Base-by-base conservation (phyloP, 2,329 filamentous ascomycete species). In the Cladophialophora carrionii region DNA sequence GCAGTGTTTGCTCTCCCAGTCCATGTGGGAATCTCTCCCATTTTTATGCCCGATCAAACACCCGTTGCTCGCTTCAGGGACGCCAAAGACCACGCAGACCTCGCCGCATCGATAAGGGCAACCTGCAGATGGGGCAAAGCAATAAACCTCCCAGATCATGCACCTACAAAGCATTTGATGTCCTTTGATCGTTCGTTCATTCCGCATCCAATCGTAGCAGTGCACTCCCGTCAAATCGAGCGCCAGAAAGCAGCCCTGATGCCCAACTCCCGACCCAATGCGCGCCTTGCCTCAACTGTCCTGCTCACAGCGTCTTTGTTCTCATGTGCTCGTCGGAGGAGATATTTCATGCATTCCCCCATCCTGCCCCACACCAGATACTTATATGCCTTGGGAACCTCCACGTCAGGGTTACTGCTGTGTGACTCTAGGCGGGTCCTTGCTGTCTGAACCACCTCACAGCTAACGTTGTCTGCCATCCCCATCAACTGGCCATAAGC, bases 261-360 rank as follows among this genome's bases (percentile, higher is more conserved):
- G 72, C 74, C 76, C 53, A 86, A 67, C 75, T 87, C 84, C 56
- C 66, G 71, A 12, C 77, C 76, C 81, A 86, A 84, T 9, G 83
- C 84, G 57, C 70, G 73, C 63, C 81, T 76, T 22, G 82, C 84
- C 64, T 82, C 83, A 55, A 74, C 76, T 1, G 85, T 87, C 62
- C 86, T 76, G 20, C 79, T 76, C 52, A 85, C 83, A 4, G 86
- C 85, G 77, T 88, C 86, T 70, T 84, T 84, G 74, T 87, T 87
- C 78, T 87, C 85, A 59, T 81, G 81, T n/a, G 85, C 85, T 55
- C 84, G 72, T 48, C 85, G 74, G 41, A 86, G 73, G 52, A 89
- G 77, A 76, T 89, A 96, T 76, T 92, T 90, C 71, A 96, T 86
- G 77, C 93, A 96, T 80, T 96, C 91, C 2, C 77, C 78, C 74